A percentile compares a stretch with the other conserved stretches of the same genome.
These are phyloP conservation scores for Rhodotorula sp. DNA, from an alignment of 1,284 basidiomycete genomes.

Conservation along the genomic window DNA sequence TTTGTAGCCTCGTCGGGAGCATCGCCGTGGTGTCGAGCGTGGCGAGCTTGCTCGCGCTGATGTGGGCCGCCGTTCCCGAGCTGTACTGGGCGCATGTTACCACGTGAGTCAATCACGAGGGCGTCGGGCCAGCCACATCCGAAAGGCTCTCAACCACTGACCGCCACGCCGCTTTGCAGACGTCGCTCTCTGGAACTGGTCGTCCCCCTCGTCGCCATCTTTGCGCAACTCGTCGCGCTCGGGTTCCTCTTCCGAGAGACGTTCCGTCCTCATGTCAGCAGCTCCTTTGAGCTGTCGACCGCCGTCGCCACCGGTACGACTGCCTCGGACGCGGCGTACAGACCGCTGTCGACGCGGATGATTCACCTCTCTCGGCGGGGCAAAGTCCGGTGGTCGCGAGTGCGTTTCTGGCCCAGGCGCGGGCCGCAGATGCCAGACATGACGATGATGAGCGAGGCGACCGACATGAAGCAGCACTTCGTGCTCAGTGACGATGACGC, in stretches of 20 bases:
- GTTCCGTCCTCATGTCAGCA: background rate
- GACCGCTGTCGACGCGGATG: background rate
- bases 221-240: background rate
- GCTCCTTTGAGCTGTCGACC: no score
- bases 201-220: background rate
- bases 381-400: background rate
- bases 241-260: background rate
- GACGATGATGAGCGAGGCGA: no score
- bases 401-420: no score
- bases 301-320: background rate
- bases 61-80: background rate
- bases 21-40: background rate
- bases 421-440: no score
- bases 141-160: no score
- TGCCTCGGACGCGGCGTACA: background rate
- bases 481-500: no score
- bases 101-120: background rate
- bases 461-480: no score
- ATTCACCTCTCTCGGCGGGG: background rate
- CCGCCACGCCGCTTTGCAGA: background rate
- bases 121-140: no score
- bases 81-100: background rate
- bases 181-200: background rate
- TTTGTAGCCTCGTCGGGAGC: background rate
- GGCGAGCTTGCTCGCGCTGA: background rate